These are phyloP conservation scores for Trichoderma semiorbis DNA, from an alignment of 2,329 filamentous ascomycete genomes.

Conservation along the genomic window DNA sequence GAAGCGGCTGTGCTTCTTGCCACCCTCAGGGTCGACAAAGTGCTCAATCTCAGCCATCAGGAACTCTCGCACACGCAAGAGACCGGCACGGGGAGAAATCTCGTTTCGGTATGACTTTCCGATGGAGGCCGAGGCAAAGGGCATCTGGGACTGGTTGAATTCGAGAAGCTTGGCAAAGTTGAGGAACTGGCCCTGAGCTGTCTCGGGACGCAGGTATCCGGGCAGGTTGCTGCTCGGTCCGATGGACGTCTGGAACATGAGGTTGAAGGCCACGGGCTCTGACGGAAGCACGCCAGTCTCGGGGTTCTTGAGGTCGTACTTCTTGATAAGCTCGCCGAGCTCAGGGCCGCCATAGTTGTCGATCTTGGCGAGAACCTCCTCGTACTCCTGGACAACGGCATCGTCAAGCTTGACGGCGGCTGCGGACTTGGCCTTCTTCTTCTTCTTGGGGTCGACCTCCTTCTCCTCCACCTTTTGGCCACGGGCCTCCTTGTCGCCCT, in stretches of 20 bases:
- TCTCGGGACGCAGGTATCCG: slow-evolving; percentile 88
- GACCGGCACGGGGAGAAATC: slow-evolving; percentile 87
- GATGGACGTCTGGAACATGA: slow-evolving; percentile 97
- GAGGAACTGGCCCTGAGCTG: slow-evolving; percentile 95
- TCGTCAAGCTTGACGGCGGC: slow-evolving; percentile 83
- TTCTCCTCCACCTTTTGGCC: slow-evolving; percentile 76
- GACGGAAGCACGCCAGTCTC: slow-evolving; percentile 71
- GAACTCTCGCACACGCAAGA: slow-evolving; percentile 93
- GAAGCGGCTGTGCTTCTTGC: slow-evolving; percentile 93
- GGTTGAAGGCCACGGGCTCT: slow-evolving; percentile 87
- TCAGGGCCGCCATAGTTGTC: slow-evolving; percentile 91
- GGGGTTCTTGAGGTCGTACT: slow-evolving; percentile 89
- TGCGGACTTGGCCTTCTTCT: slow-evolving; percentile 83
- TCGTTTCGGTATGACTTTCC: slow-evolving; percentile 98
- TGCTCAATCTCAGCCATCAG: slow-evolving; percentile 99
- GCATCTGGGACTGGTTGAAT: slow-evolving; percentile 93
- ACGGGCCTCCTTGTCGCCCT: slow-evolving; percentile 88
- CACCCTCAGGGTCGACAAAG: slow-evolving; percentile 89
- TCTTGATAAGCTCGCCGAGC: slow-evolving; percentile 82
- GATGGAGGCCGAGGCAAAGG: slow-evolving; percentile 94
- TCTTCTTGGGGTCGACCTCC: slow-evolving; percentile 72
- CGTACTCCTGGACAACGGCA: slow-evolving; percentile 80
- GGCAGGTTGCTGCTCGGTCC: slow-evolving; percentile 84
- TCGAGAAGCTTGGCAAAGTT: slow-evolving; percentile 96
- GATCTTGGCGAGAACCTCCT: slow-evolving; percentile 85